phyloP scores from a whole-genome alignment of 2,329 filamentous ascomycete genomes.

The Phaeoacremonium minimum region DNA sequence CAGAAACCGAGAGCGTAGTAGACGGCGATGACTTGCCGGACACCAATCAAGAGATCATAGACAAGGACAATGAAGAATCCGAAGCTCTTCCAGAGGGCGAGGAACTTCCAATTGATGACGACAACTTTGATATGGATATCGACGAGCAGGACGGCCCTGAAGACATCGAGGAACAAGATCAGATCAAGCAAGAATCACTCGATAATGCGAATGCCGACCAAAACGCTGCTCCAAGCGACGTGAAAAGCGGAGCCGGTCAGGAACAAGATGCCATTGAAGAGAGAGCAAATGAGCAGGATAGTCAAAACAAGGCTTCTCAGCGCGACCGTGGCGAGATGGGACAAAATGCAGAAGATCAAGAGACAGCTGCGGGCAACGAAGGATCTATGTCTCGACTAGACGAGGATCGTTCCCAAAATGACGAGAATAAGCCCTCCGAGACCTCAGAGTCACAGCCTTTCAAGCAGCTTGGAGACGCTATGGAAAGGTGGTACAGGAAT shows the following conservation, averaged over 20 bases:
- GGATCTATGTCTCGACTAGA: constrained; percentile 46
- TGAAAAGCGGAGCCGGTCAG: constrained; percentile 61
- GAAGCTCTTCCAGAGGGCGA: not conserved
- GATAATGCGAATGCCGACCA: constrained; percentile 49
- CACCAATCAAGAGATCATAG: constrained; percentile 52
- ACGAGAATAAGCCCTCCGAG: constrained; percentile 41
- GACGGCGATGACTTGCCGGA: constrained; percentile 46
- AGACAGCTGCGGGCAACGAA: constrained; percentile 60
- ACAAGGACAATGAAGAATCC: constrained; percentile 33
- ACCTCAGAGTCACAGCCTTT: constrained; percentile 63
- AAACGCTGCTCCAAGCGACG: constrained; percentile 58
- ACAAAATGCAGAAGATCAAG: constrained; percentile 59
- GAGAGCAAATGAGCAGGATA: constrained; percentile 23
- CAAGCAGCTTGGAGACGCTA: constrained; percentile 88
- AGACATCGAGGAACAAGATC: constrained; percentile 13
- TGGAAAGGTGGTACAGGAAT: constrained; percentile 89
- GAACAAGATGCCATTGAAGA: constrained; percentile 60
- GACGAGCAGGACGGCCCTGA: constrained; percentile 51
- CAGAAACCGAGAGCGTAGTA: constrained; percentile 19
- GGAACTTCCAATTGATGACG: no score
- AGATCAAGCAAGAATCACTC: constrained; percentile 36
- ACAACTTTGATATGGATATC: constrained; percentile 75
- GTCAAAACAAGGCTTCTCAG: constrained; percentile 59
- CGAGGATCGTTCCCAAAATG: constrained; percentile 39
- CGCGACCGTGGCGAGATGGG: constrained; percentile 64